Base-by-base conservation (phyloP, 208 protist genomes). In the Wallacemonas sp. region DNA sequence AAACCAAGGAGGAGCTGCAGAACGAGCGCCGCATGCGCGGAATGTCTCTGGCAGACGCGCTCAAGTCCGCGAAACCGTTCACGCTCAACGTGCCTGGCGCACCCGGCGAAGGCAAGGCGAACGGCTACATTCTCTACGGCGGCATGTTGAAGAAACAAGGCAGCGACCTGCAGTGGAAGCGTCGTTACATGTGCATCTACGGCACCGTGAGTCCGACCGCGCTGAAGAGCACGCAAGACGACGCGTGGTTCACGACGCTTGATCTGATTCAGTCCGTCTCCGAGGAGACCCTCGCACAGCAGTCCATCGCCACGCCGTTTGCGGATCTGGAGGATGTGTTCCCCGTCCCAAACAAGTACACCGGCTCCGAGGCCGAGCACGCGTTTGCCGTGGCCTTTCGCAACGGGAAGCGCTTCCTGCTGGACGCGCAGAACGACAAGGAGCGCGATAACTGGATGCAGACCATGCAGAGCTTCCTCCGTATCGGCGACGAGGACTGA, bases 1-100 rank as follows among this genome's bases (percentile, higher is more conserved):
- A 45, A 41, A 68, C 63, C 14, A 68, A 68, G 48, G 63, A 70
- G 52, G 52, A 70, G 65, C 38, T 70, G 39, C 65, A 70, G 31
- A 49, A 59, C 31, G 63, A 57, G 38, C 45, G 63, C 4, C 41
- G 45, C 3, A 57, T 45, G 57, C 23, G 57, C 33, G 57, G 41
- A 16, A 31, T 64, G 26, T 64, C 57, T 12, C 26, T 64, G 11
- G 57, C 36, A 3, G 57, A 64, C 18, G 42, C 42, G 7, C 36
- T 64, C 16, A 64, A 64, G 29, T 31, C 5, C 38, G 49, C 63
- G 14, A 68, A 22, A 10, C 63, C 63, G 23, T 44, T 49, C 32
- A 29, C 63, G 2, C 29, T 68, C 11, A 31, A 57, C 33, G 48
- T 44, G 11, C 8, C 33, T 22, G 38, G 25, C 11, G 49, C 63